Evolutionary conservation across 2,329 filamentous ascomycete genomes (phyloP), one percentile per base, ranked within the genome.

Genomic region (Davidsoniella virescens): DNA sequence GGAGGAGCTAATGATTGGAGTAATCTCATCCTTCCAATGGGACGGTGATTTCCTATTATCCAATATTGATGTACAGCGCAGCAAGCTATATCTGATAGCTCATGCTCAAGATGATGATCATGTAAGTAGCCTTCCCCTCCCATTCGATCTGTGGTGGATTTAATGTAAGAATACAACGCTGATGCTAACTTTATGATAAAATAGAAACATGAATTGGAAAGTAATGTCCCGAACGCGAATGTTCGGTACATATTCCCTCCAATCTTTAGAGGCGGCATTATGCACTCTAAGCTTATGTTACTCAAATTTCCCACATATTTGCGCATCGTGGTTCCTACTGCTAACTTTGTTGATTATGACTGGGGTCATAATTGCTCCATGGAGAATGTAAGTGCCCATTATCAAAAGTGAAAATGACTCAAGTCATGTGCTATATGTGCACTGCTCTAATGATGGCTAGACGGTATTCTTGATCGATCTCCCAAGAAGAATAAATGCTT

Each of bases 261-360:
- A 2, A 90, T 95, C 84, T 70, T 77, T 39, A 75, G 78, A 1
- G 69, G 75, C 5, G 82, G 80, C 20, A 80, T 73, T 58, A 94
- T 96, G 87, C 92, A 96, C 64, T 94, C 87, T 46, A 96, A 98
- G 61, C 70, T 96, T 41, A 88, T 94, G 73, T 65, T 96, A 1
- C 71, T 96, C n/a, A 90, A 87, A 58, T 85, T 87, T 57, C 66
- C 74, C 0, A 66, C 66, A 1, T 80, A 87, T 61, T 64, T 95
- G 14, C 78, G 92, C 5, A 71, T 98, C 42, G 90, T 83, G 1
- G 70, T 96, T 2, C 87, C 92, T 0, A 90, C 82, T 3, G 92
- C 87, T 1, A 98, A 98, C 58, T 68, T 95, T 45, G 80, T 84
- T 10, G 71, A 77, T 6, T 87, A 84, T 58, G 90, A 98, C 61